phyloP scores from a whole-genome alignment of 2,329 filamentous ascomycete species.

The Neonectria coccinea region DNA sequence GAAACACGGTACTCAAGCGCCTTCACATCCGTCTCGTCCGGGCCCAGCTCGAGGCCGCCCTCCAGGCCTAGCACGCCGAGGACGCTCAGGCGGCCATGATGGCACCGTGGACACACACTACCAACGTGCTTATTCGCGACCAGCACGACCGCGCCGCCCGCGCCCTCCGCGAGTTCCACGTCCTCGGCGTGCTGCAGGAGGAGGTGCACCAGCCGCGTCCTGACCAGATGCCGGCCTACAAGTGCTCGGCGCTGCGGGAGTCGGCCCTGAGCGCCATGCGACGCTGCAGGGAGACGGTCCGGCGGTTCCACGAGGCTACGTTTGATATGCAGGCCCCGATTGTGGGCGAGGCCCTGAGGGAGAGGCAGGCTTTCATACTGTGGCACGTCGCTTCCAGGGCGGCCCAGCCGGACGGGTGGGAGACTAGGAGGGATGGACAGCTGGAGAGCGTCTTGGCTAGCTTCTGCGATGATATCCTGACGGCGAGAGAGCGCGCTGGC shows the following conservation, averaged over 20 bases:
- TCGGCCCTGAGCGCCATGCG: constrained; percentile 16
- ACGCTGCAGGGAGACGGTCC: constrained; percentile 32
- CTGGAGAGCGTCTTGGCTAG: constrained; percentile 19
- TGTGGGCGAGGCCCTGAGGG: constrained; percentile 5
- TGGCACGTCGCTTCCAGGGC: constrained; percentile 36
- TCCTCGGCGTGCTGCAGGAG: constrained; percentile 15
- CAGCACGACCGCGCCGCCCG: constrained; percentile 22
- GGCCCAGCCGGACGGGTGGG: constrained; percentile 28
- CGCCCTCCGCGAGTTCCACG: constrained; percentile 14
- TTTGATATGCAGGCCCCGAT: not conserved
- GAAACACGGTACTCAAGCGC: constrained; percentile 25
- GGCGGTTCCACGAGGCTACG: constrained; percentile 21
- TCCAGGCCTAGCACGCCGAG: constrained; percentile 39
- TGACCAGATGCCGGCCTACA: constrained; percentile 17
- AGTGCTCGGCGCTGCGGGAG: constrained; percentile 22
- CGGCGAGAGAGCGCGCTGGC: not conserved
- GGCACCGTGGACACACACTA: constrained; percentile 18
- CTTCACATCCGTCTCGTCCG: constrained; percentile 33
- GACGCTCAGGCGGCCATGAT: constrained; percentile 26
- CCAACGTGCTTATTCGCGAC: constrained; percentile 33
- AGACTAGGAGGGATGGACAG: constrained; percentile 9
- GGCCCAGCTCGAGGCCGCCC: constrained; percentile 29
- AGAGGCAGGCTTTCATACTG: constrained; percentile 31
- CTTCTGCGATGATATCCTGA: not conserved
- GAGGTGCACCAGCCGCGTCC: constrained; percentile 22